Evolutionary conservation across 345 rosid genomes (phyloP), one percentile per base, ranked within the genome.

Genomic region (Lepidium aucheri): DNA sequence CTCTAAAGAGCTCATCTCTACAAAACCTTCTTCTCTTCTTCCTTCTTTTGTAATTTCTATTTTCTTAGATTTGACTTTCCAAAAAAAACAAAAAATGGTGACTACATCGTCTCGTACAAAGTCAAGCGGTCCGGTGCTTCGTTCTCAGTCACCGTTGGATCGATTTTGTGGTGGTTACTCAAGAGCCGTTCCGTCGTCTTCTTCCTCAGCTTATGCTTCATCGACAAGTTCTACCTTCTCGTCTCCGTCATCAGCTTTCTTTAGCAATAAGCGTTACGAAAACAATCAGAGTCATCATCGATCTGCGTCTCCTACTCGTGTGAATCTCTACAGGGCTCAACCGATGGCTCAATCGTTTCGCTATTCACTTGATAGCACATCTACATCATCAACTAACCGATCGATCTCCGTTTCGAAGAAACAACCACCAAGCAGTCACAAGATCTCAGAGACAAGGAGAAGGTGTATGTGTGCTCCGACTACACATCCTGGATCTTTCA

Each of bases 391-490:
- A 1, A 86, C 84, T 0, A 80, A 58, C 41, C 69, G 81, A 32
- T 84, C 94, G 3, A 76, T 77, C 17, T 67, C 90, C 22, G 87
- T 82, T 2, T 38, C 83, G 39, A 82, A 79, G 43, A 69, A 78
- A 52, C 76, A 16, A 0, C 60, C 10, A 4, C 53, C 73, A 8
- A 79, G 73, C 5, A 74, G 68, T 15, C 70, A 49, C 54, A 73
- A 81, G 28, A 72, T 78, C 52, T 72, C 86, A 1, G 58, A 69
- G 34, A 71, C 77, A 10, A 89, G 82, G 62, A 77, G 73, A 70
- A 72, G 80, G 1, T 92, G 98, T 50, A 79, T 87, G 98, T 92
- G 98, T 71, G 89, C 98, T 11, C 98, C 98, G 4, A 87, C 98
- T 41, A 63, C 86, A 34, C 98, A 92, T 57, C 93, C 88, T 0